Conservation (phyloP, 139 green algal species). For the Raphidocelis subcapitata region DNA sequence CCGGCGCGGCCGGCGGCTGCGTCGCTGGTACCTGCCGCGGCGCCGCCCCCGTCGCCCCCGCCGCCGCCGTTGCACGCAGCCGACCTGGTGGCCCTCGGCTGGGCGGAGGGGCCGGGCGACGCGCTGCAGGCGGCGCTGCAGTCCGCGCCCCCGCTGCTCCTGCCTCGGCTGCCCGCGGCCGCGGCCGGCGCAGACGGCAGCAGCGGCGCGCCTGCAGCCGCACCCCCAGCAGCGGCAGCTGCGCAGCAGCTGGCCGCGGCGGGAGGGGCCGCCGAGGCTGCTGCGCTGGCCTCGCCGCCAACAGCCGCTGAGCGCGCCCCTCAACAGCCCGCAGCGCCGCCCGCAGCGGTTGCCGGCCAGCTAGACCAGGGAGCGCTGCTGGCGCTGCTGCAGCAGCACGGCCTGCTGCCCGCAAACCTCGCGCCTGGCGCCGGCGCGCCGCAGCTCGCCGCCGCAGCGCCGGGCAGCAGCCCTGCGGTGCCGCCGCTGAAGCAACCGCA, state of each 20-base stretch:
- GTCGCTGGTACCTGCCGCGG: not conserved
- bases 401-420: too few relatives aligned
- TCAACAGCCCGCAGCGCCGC: too few relatives aligned
- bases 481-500: too few relatives aligned
- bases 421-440: too few relatives aligned
- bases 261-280: too few relatives aligned
- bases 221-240: not conserved
- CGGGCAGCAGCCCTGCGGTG: too few relatives aligned
- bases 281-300: too few relatives aligned
- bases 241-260: not conserved
- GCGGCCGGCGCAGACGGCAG: not conserved
- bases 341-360: too few relatives aligned
- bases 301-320: too few relatives aligned
- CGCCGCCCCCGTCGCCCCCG: not conserved
- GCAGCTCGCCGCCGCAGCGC: too few relatives aligned
- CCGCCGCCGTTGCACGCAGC: not conserved
- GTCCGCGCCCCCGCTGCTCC: not conserved
- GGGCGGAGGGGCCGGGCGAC: conserved; percentile 10
- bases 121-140: conserved; percentile 5
- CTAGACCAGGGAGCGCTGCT: too few relatives aligned
- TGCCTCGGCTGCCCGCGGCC: not conserved
- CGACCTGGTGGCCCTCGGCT: conserved; percentile 15
- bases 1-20: not conserved
- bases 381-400: too few relatives aligned
- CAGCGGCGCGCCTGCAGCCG: conserved; percentile 2